Evolutionary conservation across 1,284 basidiomycete species (phyloP).

Genomic region (Tetrapyrgos nigripes): DNA sequence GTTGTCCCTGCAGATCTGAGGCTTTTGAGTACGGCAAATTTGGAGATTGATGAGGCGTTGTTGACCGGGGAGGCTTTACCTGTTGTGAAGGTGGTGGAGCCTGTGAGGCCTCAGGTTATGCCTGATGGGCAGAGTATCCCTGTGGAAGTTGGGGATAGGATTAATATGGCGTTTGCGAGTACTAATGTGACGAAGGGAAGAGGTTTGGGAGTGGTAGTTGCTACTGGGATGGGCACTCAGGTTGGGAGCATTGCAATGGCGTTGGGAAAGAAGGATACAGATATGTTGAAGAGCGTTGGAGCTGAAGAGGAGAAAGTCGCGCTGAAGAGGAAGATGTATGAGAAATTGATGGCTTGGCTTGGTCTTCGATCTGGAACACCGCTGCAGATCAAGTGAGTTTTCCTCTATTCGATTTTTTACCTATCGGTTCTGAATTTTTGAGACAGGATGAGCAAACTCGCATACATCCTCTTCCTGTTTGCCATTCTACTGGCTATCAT

Average conservation of each 20-base stretch:
- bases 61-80: conserved; percentile 75
- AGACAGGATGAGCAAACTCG: conserved; percentile 51
- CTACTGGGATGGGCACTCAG: conserved; percentile 72
- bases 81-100: conserved; percentile 59
- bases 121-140: conserved; percentile 25
- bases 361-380: conserved; percentile 53
- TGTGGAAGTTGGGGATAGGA: conserved; percentile 57
- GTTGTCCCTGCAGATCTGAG: conserved; percentile 63
- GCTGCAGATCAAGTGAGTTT: conserved; percentile 58
- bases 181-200: conserved; percentile 72
- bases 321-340: conserved; percentile 23
- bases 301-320: conserved; percentile 21
- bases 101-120: conserved; percentile 23
- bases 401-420: neutral
- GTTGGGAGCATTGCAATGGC: conserved; percentile 61
- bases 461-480: conserved; percentile 52
- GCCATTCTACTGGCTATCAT: conserved; percentile 47
- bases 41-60: conserved; percentile 70
- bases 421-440: neutral
- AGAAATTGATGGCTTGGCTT: conserved; percentile 28
- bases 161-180: conserved; percentile 63
- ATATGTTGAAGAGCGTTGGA: conserved; percentile 1
- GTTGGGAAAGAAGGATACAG: conserved; percentile 34
- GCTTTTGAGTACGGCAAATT: conserved; percentile 42
- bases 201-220: conserved; percentile 61